Percentiles rank a stretch among this genome's conserved stretches.
Conservation (phyloP, 495 filamentous ascomycete species). For the Aspergillus ellipticus region DNA sequence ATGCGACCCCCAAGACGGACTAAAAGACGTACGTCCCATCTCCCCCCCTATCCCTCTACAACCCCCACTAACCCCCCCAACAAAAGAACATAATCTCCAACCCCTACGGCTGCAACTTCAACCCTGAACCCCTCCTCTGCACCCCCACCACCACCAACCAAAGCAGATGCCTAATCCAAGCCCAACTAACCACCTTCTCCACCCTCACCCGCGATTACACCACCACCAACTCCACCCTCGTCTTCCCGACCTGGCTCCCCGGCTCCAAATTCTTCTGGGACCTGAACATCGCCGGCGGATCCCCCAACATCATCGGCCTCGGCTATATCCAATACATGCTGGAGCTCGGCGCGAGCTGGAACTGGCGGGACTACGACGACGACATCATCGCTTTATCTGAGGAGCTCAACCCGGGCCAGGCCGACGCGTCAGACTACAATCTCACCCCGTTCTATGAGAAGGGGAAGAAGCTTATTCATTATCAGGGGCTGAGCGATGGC, state of each 20-base stretch:
- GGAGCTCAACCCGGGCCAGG: constrained; percentile 27
- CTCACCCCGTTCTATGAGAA: constrained; percentile 40
- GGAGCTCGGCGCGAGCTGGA: not conserved
- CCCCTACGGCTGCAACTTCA: too few relatives aligned
- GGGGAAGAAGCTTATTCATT: constrained; percentile 52
- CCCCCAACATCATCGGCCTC: too few relatives aligned
- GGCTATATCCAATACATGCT: too few relatives aligned
- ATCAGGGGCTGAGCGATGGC: constrained; percentile 50
- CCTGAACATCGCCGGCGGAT: not conserved
- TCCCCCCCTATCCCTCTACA: not conserved
- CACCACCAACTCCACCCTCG: too few relatives aligned
- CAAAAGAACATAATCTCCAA: too few relatives aligned
- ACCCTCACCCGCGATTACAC: too few relatives aligned
- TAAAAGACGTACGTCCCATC: not conserved
- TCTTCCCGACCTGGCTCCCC: too few relatives aligned
- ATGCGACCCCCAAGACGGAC: not conserved
- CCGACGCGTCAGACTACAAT: constrained; percentile 45
- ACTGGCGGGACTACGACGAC: constrained; percentile 5
- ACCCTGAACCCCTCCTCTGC: too few relatives aligned
- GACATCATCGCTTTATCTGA: constrained; percentile 23
- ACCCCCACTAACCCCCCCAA: constrained; percentile 11
- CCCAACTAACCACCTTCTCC: too few relatives aligned
- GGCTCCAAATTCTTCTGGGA: constrained; percentile 24
- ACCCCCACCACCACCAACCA: too few relatives aligned
- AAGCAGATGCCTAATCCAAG: too few relatives aligned